Evolutionary conservation across 495 filamentous ascomycete genomes (phyloP), one percentile per base, ranked within the genome.

Genomic region (Gamarada debralockiae): DNA sequence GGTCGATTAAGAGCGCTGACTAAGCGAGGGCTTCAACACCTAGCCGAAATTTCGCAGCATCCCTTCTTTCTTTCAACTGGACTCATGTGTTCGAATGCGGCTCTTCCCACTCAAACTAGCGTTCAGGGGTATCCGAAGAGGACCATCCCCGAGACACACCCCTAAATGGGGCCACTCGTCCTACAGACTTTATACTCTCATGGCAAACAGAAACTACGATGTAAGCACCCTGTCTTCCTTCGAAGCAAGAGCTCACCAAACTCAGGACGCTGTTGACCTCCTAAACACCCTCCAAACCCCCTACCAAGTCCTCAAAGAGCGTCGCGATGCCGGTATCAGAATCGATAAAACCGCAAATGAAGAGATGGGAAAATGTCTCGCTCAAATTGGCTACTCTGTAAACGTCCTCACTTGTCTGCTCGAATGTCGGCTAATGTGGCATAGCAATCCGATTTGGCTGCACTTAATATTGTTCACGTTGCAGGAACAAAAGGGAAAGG

Each of bases 401-500:
- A 36, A 13, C 33, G 1, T 1, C 33, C 7, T 36, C 33, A 6
- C n/a, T n/a, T n/a, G n/a, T n/a, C n/a, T n/a, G n/a, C n/a, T n/a
- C n/a, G n/a, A n/a, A n/a, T n/a, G n/a, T n/a, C n/a, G n/a, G n/a
- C n/a, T n/a, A n/a, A n/a, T n/a, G n/a, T n/a, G n/a, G n/a, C n/a
- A n/a, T n/a, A n/a, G n/a, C n/a, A n/a, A n/a, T n/a, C n/a, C n/a
- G n/a, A n/a, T n/a, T n/a, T n/a, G n/a, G n/a, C n/a, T n/a, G n/a
- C n/a, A n/a, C n/a, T n/a, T n/a, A n/a, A 89, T 57, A 72, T 81
- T 27, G 70, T 96, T 8, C 91, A 96, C 60, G 84, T 96, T 18
- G 87, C 90, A 10, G 90, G 91, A 31, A 95, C 90, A 12, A 96
- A 96, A 72, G 91, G 91, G 50, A 96, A 96, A 69, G 91, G 91